Conservation (phyloP, 805 yeast genomes). For the Nakazawaea populi region DNA sequence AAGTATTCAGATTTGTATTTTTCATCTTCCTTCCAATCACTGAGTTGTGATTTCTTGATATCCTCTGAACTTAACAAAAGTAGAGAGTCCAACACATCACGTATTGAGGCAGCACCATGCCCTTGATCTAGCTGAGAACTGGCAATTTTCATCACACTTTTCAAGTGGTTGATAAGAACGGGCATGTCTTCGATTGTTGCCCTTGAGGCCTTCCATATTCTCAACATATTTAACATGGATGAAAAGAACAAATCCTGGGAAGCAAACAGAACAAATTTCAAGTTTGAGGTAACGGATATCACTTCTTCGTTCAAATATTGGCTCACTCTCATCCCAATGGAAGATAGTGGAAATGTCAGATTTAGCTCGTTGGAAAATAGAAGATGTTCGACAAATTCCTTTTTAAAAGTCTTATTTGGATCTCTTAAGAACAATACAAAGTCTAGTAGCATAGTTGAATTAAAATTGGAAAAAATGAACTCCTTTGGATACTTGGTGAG, state of each 20-base stretch:
- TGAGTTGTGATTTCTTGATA: conserved; percentile 51
- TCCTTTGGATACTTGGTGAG: conserved; percentile 37
- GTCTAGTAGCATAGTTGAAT: conserved; percentile 48
- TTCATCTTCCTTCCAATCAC: conserved; percentile 31
- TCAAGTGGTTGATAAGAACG: conserved; percentile 41
- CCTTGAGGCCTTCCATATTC: conserved; percentile 60
- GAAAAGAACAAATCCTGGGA: conserved; percentile 53
- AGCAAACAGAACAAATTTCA: conserved; percentile 35
- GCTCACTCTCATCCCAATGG: conserved; percentile 29
- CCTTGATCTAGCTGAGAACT: conserved; percentile 15
- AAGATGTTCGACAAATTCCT: conserved; percentile 56
- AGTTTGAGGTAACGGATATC: conserved; percentile 19
- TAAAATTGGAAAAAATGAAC: conserved; percentile 37
- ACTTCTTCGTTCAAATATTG: conserved; percentile 15
- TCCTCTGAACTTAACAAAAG: conserved; percentile 37
- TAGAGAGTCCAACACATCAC: conserved; percentile 39
- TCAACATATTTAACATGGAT: conserved; percentile 51
- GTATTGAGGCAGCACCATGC: conserved; percentile 3
- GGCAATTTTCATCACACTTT: conserved; percentile 25
- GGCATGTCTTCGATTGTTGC: conserved; percentile 49
- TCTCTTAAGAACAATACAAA: conserved; percentile 48
- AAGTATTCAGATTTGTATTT: conserved; percentile 35
- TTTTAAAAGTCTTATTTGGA: conserved; percentile 55
- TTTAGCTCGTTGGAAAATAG: conserved; percentile 48
- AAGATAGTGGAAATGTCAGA: conserved; percentile 44